phyloP scores from a whole-genome alignment of 345 rosid genomes.

The Eucalyptus viminalis region DNA sequence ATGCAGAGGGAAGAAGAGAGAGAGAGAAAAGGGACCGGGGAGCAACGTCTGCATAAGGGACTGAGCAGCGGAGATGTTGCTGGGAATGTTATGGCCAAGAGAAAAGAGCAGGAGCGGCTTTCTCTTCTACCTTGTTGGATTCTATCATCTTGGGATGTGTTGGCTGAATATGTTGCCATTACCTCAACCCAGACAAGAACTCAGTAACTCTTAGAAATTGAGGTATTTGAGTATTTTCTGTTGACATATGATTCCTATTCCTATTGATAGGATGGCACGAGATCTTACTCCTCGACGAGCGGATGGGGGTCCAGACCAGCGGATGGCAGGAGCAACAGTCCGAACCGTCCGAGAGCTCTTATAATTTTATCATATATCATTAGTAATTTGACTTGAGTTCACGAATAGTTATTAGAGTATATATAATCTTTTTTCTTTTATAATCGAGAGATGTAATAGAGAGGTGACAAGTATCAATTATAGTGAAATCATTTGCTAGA shows the following conservation, averaged over 20 bases:
- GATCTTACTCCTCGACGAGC: no score
- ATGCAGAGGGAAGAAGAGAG: background rate
- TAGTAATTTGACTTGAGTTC: accelerated
- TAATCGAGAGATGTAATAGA: no score
- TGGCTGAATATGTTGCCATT: background rate
- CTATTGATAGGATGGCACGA: no score
- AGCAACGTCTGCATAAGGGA: background rate
- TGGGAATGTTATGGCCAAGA: background rate
- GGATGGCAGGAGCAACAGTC: accelerated
- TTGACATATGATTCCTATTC: no score
- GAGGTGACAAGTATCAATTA: no score
- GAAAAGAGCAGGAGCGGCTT: background rate
- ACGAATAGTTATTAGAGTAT: accelerated
- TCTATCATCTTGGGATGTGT: background rate
- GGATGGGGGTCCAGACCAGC: accelerated
- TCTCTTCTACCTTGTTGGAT: background rate
- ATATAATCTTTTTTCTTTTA: no score
- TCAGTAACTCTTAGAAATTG: background rate
- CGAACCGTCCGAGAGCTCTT: accelerated
- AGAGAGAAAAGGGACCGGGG: background rate
- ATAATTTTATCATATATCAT: no score
- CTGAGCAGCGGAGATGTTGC: no score
- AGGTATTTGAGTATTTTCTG: background rate
- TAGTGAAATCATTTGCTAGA: accelerated
- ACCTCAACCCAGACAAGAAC: background rate